phyloP scores from a whole-genome alignment of 805 yeast species.

The Debaryomyces maramus region DNA sequence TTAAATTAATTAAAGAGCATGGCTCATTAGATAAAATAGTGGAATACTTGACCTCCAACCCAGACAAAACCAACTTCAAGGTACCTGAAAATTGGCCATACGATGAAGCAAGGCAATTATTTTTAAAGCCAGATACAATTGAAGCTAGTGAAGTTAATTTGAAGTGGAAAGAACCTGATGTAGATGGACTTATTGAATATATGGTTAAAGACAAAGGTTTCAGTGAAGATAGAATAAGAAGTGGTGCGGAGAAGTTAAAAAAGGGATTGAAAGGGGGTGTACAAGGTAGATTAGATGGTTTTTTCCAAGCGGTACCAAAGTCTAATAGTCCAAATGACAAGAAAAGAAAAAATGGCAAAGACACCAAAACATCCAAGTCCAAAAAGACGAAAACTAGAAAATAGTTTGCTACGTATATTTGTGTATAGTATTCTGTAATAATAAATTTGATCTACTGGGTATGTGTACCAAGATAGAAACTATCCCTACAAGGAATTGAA shows the following conservation, averaged over 20 bases:
- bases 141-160: conserved; percentile 61
- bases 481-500: too few species aligned
- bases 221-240: conserved; percentile 85
- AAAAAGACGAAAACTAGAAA: conserved; percentile 20
- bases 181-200: conserved; percentile 76
- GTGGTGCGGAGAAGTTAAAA: conserved; percentile 81
- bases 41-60: conserved; percentile 55
- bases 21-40: conserved; percentile 78
- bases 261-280: conserved; percentile 83
- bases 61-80: conserved; percentile 62
- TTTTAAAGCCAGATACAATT: conserved; percentile 77
- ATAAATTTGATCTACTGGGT: too few species aligned
- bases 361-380: conserved; percentile 32
- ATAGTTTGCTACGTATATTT: conserved; percentile 4
- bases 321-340: conserved; percentile 34
- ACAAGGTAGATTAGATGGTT: conserved; percentile 91
- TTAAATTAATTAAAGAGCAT: conserved; percentile 83
- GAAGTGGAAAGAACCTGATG: conserved; percentile 89
- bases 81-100: conserved; percentile 96
- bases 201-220: conserved; percentile 89
- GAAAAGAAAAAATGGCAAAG: conserved; percentile 29
- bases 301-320: conserved; percentile 68
- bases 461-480: too few species aligned
- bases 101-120: conserved; percentile 81
- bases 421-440: not conserved